These are phyloP conservation scores for Hypomyces perniciosus DNA, from an alignment of 2,329 filamentous ascomycete genomes.

Conservation along the genomic window DNA sequence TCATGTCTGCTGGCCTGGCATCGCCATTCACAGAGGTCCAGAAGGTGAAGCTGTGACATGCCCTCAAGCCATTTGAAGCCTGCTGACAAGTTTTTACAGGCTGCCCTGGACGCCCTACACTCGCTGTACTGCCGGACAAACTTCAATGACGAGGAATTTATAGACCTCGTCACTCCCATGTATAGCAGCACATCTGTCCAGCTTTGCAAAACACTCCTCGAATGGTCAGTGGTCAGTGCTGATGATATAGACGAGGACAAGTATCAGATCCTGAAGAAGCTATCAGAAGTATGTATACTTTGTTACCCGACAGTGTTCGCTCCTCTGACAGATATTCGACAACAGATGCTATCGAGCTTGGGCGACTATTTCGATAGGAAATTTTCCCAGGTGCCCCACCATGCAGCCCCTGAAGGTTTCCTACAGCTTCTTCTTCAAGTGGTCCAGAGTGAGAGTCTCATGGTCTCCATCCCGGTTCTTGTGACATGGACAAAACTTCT, in stretches of 20 bases:
- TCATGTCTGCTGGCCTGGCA: conserved; percentile 66
- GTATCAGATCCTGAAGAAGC: conserved; percentile 87
- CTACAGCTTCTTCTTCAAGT: conserved; percentile 74
- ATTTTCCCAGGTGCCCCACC: conserved; percentile 56
- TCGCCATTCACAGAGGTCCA: conserved; percentile 66
- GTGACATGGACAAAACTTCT: conserved; percentile 85
- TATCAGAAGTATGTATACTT: conserved; percentile 66
- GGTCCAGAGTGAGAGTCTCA: conserved; percentile 77
- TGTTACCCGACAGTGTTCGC: not conserved
- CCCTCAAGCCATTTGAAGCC: not conserved
- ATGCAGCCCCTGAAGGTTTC: conserved; percentile 65
- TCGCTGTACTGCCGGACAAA: conserved; percentile 70
- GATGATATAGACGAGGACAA: conserved; percentile 85
- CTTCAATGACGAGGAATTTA: conserved; percentile 72
- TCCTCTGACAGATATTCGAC: not conserved
- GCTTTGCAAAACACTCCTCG: conserved; percentile 67
- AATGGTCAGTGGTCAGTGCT: conserved; percentile 73
- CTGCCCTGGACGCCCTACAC: conserved; percentile 76
- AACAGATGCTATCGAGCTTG: conserved; percentile 74
- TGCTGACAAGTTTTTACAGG: conserved; percentile 41
- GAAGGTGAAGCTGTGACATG: conserved; percentile 43
- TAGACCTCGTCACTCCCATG: conserved; percentile 71
- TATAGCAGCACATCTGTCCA: conserved; percentile 66
- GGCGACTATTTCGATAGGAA: conserved; percentile 80
- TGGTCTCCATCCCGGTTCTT: conserved; percentile 87